Percentiles rank a stretch among this genome's conserved stretches.
These are phyloP conservation scores for Chloroidium sp. DNA, from an alignment of 163 green algal genomes.

Conservation along the genomic window DNA sequence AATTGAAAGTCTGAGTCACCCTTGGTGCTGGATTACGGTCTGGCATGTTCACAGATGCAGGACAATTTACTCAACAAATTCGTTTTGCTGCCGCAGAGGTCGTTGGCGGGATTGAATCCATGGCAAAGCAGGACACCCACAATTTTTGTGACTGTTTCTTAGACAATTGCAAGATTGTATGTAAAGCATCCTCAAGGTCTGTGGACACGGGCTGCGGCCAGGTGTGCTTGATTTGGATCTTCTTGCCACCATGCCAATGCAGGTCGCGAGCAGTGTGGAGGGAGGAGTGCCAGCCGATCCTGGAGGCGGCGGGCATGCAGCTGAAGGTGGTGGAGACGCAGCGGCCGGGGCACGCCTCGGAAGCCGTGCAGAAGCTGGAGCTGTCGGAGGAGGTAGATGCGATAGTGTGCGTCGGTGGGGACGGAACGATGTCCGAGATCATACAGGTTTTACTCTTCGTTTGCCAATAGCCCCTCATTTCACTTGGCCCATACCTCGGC, in stretches of 20 bases:
- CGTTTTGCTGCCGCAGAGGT: too few relatives aligned
- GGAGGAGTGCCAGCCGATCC: slow-evolving; percentile 17
- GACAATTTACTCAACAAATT: too few relatives aligned
- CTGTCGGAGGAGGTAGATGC: slow-evolving; percentile 9
- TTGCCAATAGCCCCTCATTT: background rate
- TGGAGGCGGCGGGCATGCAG: slow-evolving; percentile 43
- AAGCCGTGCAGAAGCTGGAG: slow-evolving; percentile 14
- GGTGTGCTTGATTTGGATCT: too few relatives aligned
- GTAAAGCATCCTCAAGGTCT: too few relatives aligned
- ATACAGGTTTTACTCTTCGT: slow-evolving; percentile 31
- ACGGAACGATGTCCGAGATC: slow-evolving; percentile 59
- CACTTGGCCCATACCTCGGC: background rate
- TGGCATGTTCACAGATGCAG: too few relatives aligned
- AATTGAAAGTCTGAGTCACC: too few relatives aligned
- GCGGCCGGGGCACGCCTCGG: slow-evolving; percentile 25
- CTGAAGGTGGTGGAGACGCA: slow-evolving; percentile 32
- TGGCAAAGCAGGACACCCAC: too few relatives aligned
- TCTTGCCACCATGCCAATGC: background rate
- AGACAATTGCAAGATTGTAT: too few relatives aligned
- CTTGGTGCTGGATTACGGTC: too few relatives aligned
- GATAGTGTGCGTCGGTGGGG: slow-evolving; percentile 30
- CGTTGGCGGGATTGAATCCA: too few relatives aligned
- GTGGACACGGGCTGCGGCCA: too few relatives aligned
- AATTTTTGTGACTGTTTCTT: too few relatives aligned
- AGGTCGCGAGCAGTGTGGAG: background rate